Conservation (phyloP, 306 rosid genomes). For the Castanea crenata region DNA sequence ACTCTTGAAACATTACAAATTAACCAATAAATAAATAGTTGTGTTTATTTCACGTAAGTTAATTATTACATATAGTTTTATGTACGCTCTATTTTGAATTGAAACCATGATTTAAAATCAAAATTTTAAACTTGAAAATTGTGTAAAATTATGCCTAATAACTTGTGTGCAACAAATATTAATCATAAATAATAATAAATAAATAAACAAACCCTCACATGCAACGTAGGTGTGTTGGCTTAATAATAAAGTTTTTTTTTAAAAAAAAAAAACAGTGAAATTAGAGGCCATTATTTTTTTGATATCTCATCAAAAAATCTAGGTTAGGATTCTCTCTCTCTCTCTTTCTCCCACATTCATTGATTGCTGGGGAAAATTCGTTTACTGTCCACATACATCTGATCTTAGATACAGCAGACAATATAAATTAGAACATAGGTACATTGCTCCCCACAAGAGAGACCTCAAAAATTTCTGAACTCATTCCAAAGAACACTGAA, state of each 20-base stretch:
- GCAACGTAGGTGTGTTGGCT: background rate
- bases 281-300: background rate
- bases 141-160: fast-evolving
- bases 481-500: background rate
- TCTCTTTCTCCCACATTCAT: background rate
- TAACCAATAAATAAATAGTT: no score
- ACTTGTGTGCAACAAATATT: no score
- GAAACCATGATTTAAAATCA: no score
- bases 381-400: slow-evolving; percentile 21
- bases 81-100: no score
- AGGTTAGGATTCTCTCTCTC: background rate
- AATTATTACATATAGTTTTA: no score
- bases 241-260: background rate
- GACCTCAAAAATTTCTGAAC: background rate
- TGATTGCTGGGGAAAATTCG: background rate
- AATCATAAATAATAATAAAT: no score
- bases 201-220: no score
- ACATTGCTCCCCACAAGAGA: background rate
- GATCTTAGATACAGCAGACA: background rate
- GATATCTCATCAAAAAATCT: slow-evolving; percentile 17
- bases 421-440: slow-evolving; percentile 12
- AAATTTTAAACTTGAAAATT: no score
- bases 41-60: no score
- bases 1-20: no score
- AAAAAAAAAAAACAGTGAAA: background rate